Base-by-base conservation (phyloP, 495 filamentous ascomycete genomes). In the Aspergillus diversus region DNA sequence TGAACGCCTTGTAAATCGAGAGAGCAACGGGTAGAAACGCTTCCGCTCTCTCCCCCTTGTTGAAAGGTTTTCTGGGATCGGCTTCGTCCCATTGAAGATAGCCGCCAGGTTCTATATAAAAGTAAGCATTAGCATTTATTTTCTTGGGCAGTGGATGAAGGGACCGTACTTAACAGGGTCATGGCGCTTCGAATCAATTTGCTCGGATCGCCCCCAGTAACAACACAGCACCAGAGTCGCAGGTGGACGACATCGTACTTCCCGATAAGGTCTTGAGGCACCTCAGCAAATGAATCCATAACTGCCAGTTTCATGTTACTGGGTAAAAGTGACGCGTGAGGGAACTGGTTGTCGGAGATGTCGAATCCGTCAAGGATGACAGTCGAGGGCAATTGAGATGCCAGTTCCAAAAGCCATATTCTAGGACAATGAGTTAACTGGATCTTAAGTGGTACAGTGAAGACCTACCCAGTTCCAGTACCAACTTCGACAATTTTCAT, bases 181-280 rank as follows among this genome's bases (percentile, higher is more conserved):
- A 15, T 58, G 3, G 13, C 56, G 31, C 9, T 6, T 5, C 21
- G 37, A n/a, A 58, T 47, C 17, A 58, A 33, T 11, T 5, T 32
- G 46, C 31, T 34, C 7, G 56, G 56, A n/a, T 48, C 12, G 4
- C 46, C 33, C 27, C 21, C 42, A 2, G 12, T 47, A 0, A 58
- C 17, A 7, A 48, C 42, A 17, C 56, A 48, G 16, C 17, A 15
- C 56, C 56, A 58, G 31, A 58, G 17, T 0, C 43, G 57, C 42
- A 59, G 13, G 13, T 59, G 57, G 5, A 59, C 57, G 21, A 59
- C 57, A 46, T 59, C 57, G 12, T 49, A 59, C 6, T 48, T 33
- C 1, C 43, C 42, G 12, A 34, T 8, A 21, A 46, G 47, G 3
- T 49, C 8, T 1, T 33, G 12, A 12, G 57, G 43, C 1, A 50